Percentiles rank a stretch among this genome's conserved stretches.
phyloP scores from a whole-genome alignment of 352 stramenopile genomes.

The Phytophthora sansomeana region DNA sequence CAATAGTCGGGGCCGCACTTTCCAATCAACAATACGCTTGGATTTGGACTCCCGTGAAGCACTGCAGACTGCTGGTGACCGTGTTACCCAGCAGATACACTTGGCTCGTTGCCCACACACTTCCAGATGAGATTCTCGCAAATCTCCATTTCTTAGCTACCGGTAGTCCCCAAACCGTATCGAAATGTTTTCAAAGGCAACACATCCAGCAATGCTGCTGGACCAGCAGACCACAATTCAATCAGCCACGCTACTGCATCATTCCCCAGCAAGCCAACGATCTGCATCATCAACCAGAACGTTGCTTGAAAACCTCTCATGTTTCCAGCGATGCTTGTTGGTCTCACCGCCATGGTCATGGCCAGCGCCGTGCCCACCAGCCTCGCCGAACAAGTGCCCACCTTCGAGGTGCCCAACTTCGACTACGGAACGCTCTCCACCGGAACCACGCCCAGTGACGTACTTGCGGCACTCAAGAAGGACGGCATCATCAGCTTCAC shows the following conservation, averaged over 20 bases:
- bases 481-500: slow-evolving; percentile 75
- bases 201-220: too few species aligned
- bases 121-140: background rate
- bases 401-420: slow-evolving; percentile 62
- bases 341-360: slow-evolving; percentile 23
- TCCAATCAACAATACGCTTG: slow-evolving; percentile 1
- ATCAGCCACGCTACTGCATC: background rate
- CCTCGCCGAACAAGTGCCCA: slow-evolving; percentile 36
- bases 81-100: too few species aligned
- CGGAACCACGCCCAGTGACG: slow-evolving; percentile 38
- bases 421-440: slow-evolving; percentile 54
- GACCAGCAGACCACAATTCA: too few species aligned
- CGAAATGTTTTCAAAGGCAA: too few species aligned
- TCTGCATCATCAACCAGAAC: background rate
- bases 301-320: background rate
- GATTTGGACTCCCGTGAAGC: too few species aligned
- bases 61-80: too few species aligned
- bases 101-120: background rate
- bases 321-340: slow-evolving; percentile 19
- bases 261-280: background rate
- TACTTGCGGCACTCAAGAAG: slow-evolving; percentile 63
- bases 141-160: background rate
- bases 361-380: slow-evolving; percentile 17
- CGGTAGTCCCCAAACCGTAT: too few species aligned
- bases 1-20: background rate